Percentiles rank a stretch among this genome's conserved stretches.
phyloP scores from a whole-genome alignment of 371 early-diverging fungal genomes.

The Rhizomucor pusillus region DNA sequence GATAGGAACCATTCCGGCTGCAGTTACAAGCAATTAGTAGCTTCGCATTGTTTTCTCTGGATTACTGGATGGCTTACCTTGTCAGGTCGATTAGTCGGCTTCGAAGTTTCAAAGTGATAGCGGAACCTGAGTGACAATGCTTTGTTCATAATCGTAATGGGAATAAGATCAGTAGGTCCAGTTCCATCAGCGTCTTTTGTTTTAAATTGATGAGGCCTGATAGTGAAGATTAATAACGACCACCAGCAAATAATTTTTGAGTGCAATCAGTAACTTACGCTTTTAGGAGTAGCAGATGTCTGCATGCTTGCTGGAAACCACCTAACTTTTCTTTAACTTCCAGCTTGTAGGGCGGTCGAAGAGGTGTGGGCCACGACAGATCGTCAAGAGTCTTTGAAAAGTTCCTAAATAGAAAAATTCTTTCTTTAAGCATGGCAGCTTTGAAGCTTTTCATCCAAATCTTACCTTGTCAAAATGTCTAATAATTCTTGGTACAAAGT shows the following conservation, averaged over 20 bases:
- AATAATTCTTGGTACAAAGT: constrained; percentile 41
- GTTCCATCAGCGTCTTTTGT: not conserved
- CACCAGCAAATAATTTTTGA: not conserved
- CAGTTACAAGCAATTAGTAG: not conserved
- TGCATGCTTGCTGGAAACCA: constrained; percentile 39
- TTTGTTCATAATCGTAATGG: constrained; percentile 61
- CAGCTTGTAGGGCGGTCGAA: constrained; percentile 40
- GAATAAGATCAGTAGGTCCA: constrained; percentile 14
- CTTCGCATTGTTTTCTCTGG: no score
- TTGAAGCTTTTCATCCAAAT: no score
- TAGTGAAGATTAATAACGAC: constrained; percentile 2
- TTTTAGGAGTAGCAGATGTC: constrained; percentile 41
- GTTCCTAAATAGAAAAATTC: constrained; percentile 23
- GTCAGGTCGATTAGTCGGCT: constrained; percentile 79
- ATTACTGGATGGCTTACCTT: constrained; percentile 43
- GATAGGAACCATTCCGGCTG: constrained; percentile 86
- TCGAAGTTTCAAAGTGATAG: constrained; percentile 76
- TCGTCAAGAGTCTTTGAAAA: constrained; percentile 43
- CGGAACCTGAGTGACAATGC: constrained; percentile 68
- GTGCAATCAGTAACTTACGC: constrained; percentile 23
- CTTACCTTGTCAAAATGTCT: constrained; percentile 38
- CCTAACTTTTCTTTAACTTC: constrained; percentile 31
- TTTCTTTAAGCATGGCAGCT: no score
- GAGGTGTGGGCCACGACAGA: constrained; percentile 54
- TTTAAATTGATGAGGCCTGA: constrained; percentile 6